These are phyloP conservation scores for Trypanosomatidae sp. DNA, from an alignment of 208 protist species.

Conservation along the genomic window DNA sequence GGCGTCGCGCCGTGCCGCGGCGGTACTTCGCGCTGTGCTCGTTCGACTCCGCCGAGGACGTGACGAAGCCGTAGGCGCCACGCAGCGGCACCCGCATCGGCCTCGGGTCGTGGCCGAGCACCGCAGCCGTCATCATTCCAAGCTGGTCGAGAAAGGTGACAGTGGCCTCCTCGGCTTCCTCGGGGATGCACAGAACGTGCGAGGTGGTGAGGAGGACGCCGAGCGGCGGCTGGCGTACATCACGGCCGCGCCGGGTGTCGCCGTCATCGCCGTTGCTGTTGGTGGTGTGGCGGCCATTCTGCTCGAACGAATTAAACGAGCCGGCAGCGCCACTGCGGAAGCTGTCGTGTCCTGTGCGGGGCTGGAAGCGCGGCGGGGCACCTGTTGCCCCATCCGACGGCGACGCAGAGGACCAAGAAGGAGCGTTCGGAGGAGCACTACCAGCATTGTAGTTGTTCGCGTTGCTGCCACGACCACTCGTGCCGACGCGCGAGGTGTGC, in stretches of 20 bases:
- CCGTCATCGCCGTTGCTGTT: no score
- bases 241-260: background rate
- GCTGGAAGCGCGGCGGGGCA: no score
- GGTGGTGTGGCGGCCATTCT: no score
- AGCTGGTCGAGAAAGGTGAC: constrained; percentile 82
- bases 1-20: background rate
- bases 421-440: no score
- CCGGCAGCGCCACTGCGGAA: no score
- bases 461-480: no score
- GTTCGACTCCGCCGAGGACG: constrained; percentile 26
- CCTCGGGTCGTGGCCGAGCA: constrained; percentile 37
- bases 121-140: constrained; percentile 52
- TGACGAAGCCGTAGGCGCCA: constrained; percentile 59
- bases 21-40: constrained; percentile 9
- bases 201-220: constrained; percentile 82
- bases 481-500: background rate
- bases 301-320: no score
- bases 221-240: background rate
- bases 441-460: no score
- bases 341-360: no score
- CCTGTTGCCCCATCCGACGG: no score
- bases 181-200: constrained; percentile 51
- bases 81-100: constrained; percentile 52
- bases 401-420: no score
- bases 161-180: constrained; percentile 22